phyloP scores from a whole-genome alignment of 306 rosid species.

The Mimosa bimucronata region DNA sequence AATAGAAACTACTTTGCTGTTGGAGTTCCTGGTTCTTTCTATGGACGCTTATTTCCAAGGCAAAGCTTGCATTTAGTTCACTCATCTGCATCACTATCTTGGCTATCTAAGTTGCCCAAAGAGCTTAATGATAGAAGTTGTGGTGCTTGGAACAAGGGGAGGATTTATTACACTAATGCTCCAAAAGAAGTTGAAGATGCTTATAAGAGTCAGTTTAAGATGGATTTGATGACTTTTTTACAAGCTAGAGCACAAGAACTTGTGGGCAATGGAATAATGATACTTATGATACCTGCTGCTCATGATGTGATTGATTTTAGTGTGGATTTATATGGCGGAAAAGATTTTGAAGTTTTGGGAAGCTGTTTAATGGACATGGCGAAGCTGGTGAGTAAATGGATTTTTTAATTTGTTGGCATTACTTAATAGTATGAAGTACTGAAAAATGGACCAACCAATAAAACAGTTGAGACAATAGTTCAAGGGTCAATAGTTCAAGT shows the following conservation, averaged over 20 bases:
- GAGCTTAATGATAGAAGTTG: conserved; percentile 29
- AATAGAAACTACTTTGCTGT: too few relatives aligned
- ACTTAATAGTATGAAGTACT: too few relatives aligned
- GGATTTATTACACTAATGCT: conserved; percentile 30
- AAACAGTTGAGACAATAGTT: too few relatives aligned
- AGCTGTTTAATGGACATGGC: conserved; percentile 30
- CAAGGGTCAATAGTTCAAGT: too few relatives aligned
- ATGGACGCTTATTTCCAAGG: too few relatives aligned
- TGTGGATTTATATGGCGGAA: neutral
- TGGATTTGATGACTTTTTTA: neutral
- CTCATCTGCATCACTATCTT: neutral
- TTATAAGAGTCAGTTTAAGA: neutral
- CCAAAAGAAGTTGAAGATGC: conserved; percentile 33
- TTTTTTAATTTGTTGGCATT: too few relatives aligned
- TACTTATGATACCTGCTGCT: neutral
- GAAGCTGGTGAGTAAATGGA: neutral
- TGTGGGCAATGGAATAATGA: conserved; percentile 16
- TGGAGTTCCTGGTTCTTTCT: too few relatives aligned
- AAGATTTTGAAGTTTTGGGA: conserved; percentile 15
- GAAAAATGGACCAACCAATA: too few relatives aligned
- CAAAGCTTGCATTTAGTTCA: conserved; percentile 33
- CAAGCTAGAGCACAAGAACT: conserved; percentile 26
- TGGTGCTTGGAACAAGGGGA: conserved; percentile 48
- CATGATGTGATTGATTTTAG: neutral
- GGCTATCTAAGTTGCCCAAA: conserved; percentile 32